A percentile compares a stretch with the other conserved stretches of the same genome.
These are phyloP conservation scores for Fusarium virguliforme DNA, from an alignment of 2,329 filamentous ascomycete genomes.

Conservation along the genomic window DNA sequence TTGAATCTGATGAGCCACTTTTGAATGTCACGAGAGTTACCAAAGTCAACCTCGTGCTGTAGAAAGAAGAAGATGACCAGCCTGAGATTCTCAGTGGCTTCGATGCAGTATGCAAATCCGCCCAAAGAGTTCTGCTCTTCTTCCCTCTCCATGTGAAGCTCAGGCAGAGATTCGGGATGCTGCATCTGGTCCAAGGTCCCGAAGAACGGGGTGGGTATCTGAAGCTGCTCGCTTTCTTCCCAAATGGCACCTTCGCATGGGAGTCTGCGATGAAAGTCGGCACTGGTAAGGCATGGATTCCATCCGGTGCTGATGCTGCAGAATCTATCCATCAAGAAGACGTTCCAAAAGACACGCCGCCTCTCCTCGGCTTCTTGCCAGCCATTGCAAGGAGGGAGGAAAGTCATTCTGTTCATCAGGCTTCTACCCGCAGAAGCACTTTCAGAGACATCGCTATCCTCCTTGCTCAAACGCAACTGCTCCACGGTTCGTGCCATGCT, in stretches of 20 bases:
- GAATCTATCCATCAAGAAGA: conserved; percentile 61
- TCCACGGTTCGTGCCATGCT: conserved; percentile 59
- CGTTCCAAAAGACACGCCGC: conserved; percentile 60
- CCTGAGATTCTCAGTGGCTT: conserved; percentile 62
- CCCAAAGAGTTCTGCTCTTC: conserved; percentile 52
- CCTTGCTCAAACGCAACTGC: conserved; percentile 57
- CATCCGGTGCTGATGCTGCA: conserved; percentile 59
- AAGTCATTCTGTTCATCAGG: conserved; percentile 54
- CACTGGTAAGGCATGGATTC: conserved; percentile 52
- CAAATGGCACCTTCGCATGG: conserved; percentile 60
- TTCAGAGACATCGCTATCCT: conserved; percentile 51
- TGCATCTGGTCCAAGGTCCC: conserved; percentile 56
- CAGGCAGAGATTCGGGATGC: conserved; percentile 37
- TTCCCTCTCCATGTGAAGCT: conserved; percentile 23
- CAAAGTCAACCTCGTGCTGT: conserved; percentile 59
- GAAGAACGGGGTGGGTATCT: conserved; percentile 59
- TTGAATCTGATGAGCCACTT: conserved; percentile 64
- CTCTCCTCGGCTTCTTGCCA: conserved; percentile 60
- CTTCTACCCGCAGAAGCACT: conserved; percentile 41
- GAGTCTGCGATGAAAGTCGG: conserved; percentile 57
- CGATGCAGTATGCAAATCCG: conserved; percentile 63
- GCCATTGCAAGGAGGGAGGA: conserved; percentile 51
- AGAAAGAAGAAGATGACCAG: conserved; percentile 62
- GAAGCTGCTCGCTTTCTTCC: conserved; percentile 55
- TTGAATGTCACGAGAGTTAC: conserved; percentile 56